phyloP scores from a whole-genome alignment of 805 yeast genomes.

The Spencermartinsiella europaea region DNA sequence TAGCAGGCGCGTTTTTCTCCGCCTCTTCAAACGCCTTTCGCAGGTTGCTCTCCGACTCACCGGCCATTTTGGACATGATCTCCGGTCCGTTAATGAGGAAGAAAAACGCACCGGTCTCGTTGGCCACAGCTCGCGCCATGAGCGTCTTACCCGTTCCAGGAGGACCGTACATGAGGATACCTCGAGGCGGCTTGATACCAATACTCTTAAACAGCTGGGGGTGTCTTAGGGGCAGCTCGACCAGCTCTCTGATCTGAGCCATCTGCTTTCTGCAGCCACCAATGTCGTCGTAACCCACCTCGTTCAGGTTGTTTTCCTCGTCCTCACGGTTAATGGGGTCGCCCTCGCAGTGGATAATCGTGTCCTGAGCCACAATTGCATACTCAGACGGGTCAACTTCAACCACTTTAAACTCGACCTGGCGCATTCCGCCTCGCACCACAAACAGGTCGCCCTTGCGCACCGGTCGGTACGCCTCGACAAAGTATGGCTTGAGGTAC shows the following conservation, averaged over 20 bases:
- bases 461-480: conserved; percentile 98
- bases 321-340: conserved; percentile 98
- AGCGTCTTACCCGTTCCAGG: conserved; percentile 99
- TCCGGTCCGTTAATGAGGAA: conserved; percentile 98
- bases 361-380: conserved; percentile 98
- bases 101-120: conserved; percentile 98
- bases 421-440: conserved; percentile 99
- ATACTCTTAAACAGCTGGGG: conserved; percentile 96
- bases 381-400: conserved; percentile 97
- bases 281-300: conserved; percentile 97
- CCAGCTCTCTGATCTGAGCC: conserved; percentile 99
- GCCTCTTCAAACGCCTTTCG: conserved; percentile 99
- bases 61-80: conserved; percentile 99
- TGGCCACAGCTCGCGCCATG: conserved; percentile 99
- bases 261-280: conserved; percentile 99
- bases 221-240: conserved; percentile 95
- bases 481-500: conserved; percentile 94
- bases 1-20: conserved; percentile 96
- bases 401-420: conserved; percentile 96
- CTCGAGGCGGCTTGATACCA: conserved; percentile 98
- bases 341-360: conserved; percentile 97
- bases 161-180: conserved; percentile 91
- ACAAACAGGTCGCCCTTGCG: conserved; percentile 95
- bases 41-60: conserved; percentile 95
- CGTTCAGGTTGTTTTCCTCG: conserved; percentile 93